These are phyloP conservation scores for Fistulinella prunicolor DNA, from an alignment of 768 basidiomycete genomes.

Conservation along the genomic window DNA sequence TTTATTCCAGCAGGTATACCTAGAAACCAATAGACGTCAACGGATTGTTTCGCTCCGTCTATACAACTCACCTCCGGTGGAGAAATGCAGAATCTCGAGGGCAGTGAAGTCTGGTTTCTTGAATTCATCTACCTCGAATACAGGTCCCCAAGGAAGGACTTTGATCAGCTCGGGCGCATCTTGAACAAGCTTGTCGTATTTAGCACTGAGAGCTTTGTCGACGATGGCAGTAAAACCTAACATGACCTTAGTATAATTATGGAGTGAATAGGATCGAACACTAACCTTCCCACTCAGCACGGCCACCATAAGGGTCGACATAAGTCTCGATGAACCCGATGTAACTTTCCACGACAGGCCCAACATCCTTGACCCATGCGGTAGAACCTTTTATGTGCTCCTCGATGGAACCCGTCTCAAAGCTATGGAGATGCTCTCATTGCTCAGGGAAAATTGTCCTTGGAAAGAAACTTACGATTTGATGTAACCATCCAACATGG, in stretches of 20 bases:
- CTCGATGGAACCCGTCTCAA: slow-evolving; percentile 73
- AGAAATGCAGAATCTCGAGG: slow-evolving; percentile 77
- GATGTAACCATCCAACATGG: slow-evolving; percentile 77
- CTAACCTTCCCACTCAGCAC: slow-evolving; percentile 89
- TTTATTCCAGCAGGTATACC: slow-evolving; percentile 89
- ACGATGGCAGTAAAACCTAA: slow-evolving; percentile 88
- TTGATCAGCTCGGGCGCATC: slow-evolving; percentile 78
- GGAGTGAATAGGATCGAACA: not conserved
- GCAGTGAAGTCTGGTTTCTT: slow-evolving; percentile 87
- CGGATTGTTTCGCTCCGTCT: not conserved
- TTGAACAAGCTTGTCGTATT: slow-evolving; percentile 75
- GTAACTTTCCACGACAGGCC: slow-evolving; percentile 86
- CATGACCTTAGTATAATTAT: not conserved
- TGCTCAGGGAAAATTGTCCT: not conserved
- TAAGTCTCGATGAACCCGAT: slow-evolving; percentile 87
- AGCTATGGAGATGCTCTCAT: slow-evolving; percentile 35
- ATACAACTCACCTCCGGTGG: slow-evolving; percentile 63
- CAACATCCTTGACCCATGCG: slow-evolving; percentile 84
- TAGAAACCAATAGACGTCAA: slow-evolving; percentile 20
- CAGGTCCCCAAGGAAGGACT: slow-evolving; percentile 75
- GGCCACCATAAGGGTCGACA: slow-evolving; percentile 86
- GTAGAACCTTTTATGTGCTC: slow-evolving; percentile 76
- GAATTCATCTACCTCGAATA: slow-evolving; percentile 70
- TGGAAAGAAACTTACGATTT: slow-evolving; percentile 52
- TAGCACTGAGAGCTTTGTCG: slow-evolving; percentile 77